Percentiles rank a stretch among this genome's conserved stretches.
Conservation (phyloP, 2,329 filamentous ascomycete genomes). For the Plectosphaerella sp. region DNA sequence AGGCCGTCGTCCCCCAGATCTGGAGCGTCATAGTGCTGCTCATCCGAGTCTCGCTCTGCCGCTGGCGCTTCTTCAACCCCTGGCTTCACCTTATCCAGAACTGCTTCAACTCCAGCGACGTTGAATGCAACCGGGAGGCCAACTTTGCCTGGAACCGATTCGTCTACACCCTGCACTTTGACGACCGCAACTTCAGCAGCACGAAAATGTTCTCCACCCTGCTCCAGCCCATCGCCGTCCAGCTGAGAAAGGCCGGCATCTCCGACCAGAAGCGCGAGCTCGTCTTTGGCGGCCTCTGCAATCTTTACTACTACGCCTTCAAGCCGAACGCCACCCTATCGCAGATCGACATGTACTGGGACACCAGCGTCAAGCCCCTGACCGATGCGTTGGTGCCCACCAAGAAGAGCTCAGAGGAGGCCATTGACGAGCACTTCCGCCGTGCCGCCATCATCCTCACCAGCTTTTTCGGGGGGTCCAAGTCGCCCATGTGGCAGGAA, state of each 20-base stretch:
- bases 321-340: slow-evolving; percentile 61
- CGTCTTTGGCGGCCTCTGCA: slow-evolving; percentile 68
- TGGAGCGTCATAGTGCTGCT: slow-evolving; percentile 83
- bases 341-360: slow-evolving; percentile 77
- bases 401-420: slow-evolving; percentile 22
- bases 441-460: slow-evolving; percentile 66
- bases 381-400: slow-evolving; percentile 27
- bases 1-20: slow-evolving; percentile 72
- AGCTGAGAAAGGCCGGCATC: slow-evolving; percentile 53
- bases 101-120: slow-evolving; percentile 78
- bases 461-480: slow-evolving; percentile 60
- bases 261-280: slow-evolving; percentile 50
- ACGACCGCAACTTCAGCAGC: slow-evolving; percentile 48
- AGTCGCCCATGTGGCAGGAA: slow-evolving; percentile 64
- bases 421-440: slow-evolving; percentile 45
- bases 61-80: slow-evolving; percentile 67
- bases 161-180: slow-evolving; percentile 67
- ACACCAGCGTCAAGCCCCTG: slow-evolving; percentile 61
- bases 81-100: slow-evolving; percentile 78
- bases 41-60: slow-evolving; percentile 60
- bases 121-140: slow-evolving; percentile 64
- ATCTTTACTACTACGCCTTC: slow-evolving; percentile 78
- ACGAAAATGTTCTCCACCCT: slow-evolving; percentile 47
- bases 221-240: slow-evolving; percentile 63
- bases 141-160: slow-evolving; percentile 84